Evolutionary conservation across 805 yeast species (phyloP).

Genomic region (Yamadazyma insecticola): DNA sequence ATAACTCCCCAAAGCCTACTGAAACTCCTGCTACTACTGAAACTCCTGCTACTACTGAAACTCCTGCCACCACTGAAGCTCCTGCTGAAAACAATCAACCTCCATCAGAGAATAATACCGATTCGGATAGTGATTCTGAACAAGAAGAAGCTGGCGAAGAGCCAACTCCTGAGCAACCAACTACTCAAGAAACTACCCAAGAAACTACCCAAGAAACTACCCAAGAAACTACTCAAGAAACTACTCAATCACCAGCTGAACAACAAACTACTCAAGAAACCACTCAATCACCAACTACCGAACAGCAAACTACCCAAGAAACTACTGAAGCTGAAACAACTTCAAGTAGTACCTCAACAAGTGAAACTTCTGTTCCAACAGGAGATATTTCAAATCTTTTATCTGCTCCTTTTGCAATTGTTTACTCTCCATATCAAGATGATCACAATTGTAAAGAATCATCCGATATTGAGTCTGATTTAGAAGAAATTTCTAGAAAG

Average conservation of each 20-base stretch:
- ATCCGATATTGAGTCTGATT: slow-evolving; percentile 52
- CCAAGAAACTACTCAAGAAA: slow-evolving; percentile 7
- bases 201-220: slow-evolving; percentile 8
- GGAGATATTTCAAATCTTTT: slow-evolving; percentile 19
- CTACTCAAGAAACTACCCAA: slow-evolving; percentile 9
- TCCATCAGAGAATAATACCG: background rate
- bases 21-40: slow-evolving; percentile 13
- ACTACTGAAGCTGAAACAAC: slow-evolving; percentile 20
- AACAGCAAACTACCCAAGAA: slow-evolving; percentile 11
- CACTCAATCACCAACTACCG: slow-evolving; percentile 10
- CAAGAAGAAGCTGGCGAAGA: background rate
- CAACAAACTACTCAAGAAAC: slow-evolving; percentile 9
- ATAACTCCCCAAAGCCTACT: slow-evolving; percentile 14
- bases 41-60: slow-evolving; percentile 9
- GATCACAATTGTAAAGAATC: slow-evolving; percentile 64
- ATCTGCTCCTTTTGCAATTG: slow-evolving; percentile 54
- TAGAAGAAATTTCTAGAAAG: slow-evolving; percentile 50
- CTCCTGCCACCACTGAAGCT: slow-evolving; percentile 8
- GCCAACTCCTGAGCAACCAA: slow-evolving; percentile 7
- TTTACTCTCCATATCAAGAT: slow-evolving; percentile 73
- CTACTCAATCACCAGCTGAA: slow-evolving; percentile 11
- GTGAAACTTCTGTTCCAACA: slow-evolving; percentile 10
- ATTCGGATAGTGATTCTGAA: too few species aligned
- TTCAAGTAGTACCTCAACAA: slow-evolving; percentile 12
- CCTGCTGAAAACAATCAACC: slow-evolving; percentile 4